Percentiles rank a stretch among this genome's conserved stretches.
Conservation (phyloP, 202 grass and related monocot genomes). For the Sporobolus alterniflorus region DNA sequence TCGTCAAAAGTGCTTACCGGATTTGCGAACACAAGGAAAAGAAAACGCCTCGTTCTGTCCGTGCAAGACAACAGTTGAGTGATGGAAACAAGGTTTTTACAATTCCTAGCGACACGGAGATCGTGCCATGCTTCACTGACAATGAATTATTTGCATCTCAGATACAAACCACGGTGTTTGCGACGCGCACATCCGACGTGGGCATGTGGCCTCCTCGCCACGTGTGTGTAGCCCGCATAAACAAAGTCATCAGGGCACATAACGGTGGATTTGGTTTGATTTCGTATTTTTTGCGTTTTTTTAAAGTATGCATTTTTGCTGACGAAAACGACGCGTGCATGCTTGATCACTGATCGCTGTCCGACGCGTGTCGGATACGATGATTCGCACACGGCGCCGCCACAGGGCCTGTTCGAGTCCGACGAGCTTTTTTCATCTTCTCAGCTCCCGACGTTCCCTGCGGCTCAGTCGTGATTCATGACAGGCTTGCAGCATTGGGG, state of each 20-base stretch:
- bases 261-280: constrained; percentile 14
- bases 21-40: neutral
- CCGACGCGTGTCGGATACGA: constrained; percentile 3
- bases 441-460: neutral
- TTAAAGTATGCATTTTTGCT: too few relatives aligned
- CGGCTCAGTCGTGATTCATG: neutral
- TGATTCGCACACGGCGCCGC: neutral
- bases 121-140: too few relatives aligned
- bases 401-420: neutral
- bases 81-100: too few relatives aligned
- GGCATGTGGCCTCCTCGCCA: neutral
- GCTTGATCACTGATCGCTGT: constrained; percentile 5
- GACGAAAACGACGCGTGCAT: constrained; percentile 5
- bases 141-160: too few relatives aligned
- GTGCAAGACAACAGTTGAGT: neutral
- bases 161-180: too few relatives aligned
- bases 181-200: neutral
- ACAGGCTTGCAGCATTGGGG: too few relatives aligned
- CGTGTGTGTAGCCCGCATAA: neutral
- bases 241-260: neutral
- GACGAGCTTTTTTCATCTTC: neutral
- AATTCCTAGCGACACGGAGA: too few relatives aligned
- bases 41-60: neutral
- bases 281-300: neutral
- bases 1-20: neutral